Percentiles rank a stretch among this genome's conserved stretches.
phyloP scores from a whole-genome alignment of 179 eudicot species.

The Silene vulgaris region DNA sequence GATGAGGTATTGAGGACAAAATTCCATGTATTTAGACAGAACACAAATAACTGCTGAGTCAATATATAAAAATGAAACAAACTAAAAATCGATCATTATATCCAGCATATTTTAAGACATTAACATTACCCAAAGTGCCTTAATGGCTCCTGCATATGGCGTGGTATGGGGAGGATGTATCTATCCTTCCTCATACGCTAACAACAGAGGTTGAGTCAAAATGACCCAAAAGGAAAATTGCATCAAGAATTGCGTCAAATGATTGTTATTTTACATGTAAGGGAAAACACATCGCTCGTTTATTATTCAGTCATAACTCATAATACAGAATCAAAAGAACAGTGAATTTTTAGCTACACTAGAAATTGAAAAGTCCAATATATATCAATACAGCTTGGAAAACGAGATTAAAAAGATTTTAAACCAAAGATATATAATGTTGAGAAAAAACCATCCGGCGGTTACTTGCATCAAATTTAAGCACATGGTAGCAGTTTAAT shows the following conservation, averaged over 20 bases:
- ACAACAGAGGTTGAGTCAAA: not conserved
- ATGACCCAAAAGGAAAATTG: not conserved
- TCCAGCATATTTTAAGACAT: no score
- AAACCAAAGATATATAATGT: not conserved
- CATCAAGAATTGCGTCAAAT: not conserved
- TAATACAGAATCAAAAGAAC: not conserved
- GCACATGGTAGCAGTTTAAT: conserved; percentile 15
- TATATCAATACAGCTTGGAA: not conserved
- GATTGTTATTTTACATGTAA: not conserved
- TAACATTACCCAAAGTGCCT: not conserved
- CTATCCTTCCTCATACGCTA: not conserved
- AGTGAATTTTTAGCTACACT: not conserved
- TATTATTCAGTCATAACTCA: not conserved
- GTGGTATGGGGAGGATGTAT: not conserved
- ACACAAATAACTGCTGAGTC: not conserved
- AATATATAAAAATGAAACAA: not conserved
- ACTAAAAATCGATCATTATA: no score
- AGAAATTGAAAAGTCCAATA: not conserved
- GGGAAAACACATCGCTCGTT: not conserved
- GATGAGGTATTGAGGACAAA: not conserved
- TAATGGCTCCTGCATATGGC: not conserved
- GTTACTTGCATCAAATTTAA: not conserved
- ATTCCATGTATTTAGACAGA: not conserved
- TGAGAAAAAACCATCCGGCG: not conserved
- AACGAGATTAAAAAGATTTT: not conserved